Evolutionary conservation across 352 stramenopile species (phyloP).

Genomic region (Globisporangium radiosum): DNA sequence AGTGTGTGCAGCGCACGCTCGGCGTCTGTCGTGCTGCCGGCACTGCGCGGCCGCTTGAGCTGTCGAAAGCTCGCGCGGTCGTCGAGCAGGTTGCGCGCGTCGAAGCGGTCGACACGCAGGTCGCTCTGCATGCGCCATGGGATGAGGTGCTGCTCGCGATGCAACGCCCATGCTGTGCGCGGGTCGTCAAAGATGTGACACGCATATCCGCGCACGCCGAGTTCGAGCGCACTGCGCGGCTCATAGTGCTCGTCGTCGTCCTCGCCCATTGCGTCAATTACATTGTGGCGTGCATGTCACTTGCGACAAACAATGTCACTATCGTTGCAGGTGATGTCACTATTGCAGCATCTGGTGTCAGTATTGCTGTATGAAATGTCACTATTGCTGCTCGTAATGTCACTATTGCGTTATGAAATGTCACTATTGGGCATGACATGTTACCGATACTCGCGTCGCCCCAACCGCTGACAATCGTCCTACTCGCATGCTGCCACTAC

Average conservation of each 20-base stretch:
- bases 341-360: too few species aligned
- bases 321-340: too few species aligned
- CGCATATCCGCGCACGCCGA: slow-evolving; percentile 42
- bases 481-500: too few species aligned
- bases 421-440: too few species aligned
- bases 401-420: too few species aligned
- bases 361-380: too few species aligned
- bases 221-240: slow-evolving; percentile 13
- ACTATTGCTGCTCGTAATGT: too few species aligned
- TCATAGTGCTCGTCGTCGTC: slow-evolving; percentile 14
- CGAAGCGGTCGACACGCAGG: slow-evolving; percentile 50
- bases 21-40: neutral
- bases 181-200: slow-evolving; percentile 48
- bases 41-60: slow-evolving; percentile 28
- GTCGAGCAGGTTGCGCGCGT: slow-evolving; percentile 55
- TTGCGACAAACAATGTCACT: too few species aligned
- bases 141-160: slow-evolving; percentile 50
- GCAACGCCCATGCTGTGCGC: slow-evolving; percentile 35
- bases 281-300: too few species aligned
- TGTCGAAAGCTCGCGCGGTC: slow-evolving; percentile 39
- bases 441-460: too few species aligned
- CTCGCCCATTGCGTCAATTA: too few species aligned
- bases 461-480: too few species aligned
- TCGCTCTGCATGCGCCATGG: slow-evolving; percentile 32
- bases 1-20: slow-evolving; percentile 27